Evolutionary conservation across 495 filamentous ascomycete genomes (phyloP).

Genomic region (Penicillium desertorum): DNA sequence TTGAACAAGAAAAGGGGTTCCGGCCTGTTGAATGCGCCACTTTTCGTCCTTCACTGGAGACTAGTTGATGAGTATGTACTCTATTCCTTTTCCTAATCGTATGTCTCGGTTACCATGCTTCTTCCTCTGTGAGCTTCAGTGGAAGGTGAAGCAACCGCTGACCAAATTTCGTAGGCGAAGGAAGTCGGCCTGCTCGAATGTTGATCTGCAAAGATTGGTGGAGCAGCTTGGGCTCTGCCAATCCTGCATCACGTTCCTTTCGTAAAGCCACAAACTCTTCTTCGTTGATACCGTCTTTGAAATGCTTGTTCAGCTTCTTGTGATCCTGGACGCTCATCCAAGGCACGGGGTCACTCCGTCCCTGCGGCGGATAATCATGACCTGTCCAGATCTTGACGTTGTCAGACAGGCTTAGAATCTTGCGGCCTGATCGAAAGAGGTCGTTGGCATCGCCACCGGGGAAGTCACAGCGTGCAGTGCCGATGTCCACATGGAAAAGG

Average conservation of each 20-base stretch:
- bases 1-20: background rate
- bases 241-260: slow-evolving; percentile 43
- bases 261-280: slow-evolving; percentile 52
- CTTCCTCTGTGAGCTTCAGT: slow-evolving; percentile 34
- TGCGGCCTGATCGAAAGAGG: slow-evolving; percentile 47
- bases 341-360: slow-evolving; percentile 32
- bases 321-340: slow-evolving; percentile 54
- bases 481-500: slow-evolving; percentile 59
- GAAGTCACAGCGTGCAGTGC: slow-evolving; percentile 60
- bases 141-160: slow-evolving; percentile 46
- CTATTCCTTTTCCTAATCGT: background rate
- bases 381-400: slow-evolving; percentile 52
- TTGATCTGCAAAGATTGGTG: slow-evolving; percentile 60
- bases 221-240: slow-evolving; percentile 53
- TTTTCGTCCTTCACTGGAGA: background rate
- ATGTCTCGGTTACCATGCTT: slow-evolving; percentile 17
- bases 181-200: slow-evolving; percentile 54
- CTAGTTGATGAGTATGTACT: background rate
- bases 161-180: slow-evolving; percentile 29
- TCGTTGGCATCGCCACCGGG: slow-evolving; percentile 51
- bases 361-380: slow-evolving; percentile 49
- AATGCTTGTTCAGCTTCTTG: slow-evolving; percentile 51
- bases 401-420: slow-evolving; percentile 46
- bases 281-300: slow-evolving; percentile 39
- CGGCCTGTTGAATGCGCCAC: background rate